These are phyloP conservation scores for Penicillium sp. DNA, from an alignment of 2,329 filamentous ascomycete genomes.

Conservation along the genomic window DNA sequence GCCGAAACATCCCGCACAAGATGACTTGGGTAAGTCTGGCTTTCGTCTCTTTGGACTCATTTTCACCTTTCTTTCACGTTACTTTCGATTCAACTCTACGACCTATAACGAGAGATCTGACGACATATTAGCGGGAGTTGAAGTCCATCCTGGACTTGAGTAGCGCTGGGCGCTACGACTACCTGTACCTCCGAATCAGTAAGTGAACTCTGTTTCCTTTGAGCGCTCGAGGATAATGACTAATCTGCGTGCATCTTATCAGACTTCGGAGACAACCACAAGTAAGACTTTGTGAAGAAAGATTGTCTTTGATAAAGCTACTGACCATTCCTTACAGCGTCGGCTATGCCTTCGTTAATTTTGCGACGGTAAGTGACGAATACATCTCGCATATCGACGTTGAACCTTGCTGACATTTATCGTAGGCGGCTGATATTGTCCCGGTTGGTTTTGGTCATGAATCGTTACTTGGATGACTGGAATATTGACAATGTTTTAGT, in stretches of 20 bases:
- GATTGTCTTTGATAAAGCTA: not conserved
- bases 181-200: slow-evolving; percentile 89
- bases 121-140: slow-evolving; percentile 59
- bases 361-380: slow-evolving; percentile 66
- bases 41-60: not conserved
- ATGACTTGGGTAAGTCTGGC: slow-evolving; percentile 59
- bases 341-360: slow-evolving; percentile 97
- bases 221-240: not conserved
- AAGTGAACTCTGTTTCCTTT: slow-evolving; percentile 19
- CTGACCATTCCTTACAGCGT: slow-evolving; percentile 59
- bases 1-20: slow-evolving; percentile 90
- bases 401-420: slow-evolving; percentile 40
- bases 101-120: slow-evolving; percentile 17
- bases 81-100: too few species aligned
- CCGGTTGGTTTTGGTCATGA: slow-evolving; percentile 53
- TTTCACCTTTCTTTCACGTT: too few species aligned
- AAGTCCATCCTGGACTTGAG: slow-evolving; percentile 78
- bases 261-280: slow-evolving; percentile 82
- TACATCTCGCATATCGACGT: not conserved
- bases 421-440: slow-evolving; percentile 71
- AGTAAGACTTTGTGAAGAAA: slow-evolving; percentile 56
- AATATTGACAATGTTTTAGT: slow-evolving; percentile 52
- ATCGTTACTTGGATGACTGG: not conserved
- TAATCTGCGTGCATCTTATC: not conserved
- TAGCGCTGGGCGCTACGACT: slow-evolving; percentile 83